Base-by-base conservation (phyloP, 495 filamentous ascomycete genomes). In the Penicillium turbatum region DNA sequence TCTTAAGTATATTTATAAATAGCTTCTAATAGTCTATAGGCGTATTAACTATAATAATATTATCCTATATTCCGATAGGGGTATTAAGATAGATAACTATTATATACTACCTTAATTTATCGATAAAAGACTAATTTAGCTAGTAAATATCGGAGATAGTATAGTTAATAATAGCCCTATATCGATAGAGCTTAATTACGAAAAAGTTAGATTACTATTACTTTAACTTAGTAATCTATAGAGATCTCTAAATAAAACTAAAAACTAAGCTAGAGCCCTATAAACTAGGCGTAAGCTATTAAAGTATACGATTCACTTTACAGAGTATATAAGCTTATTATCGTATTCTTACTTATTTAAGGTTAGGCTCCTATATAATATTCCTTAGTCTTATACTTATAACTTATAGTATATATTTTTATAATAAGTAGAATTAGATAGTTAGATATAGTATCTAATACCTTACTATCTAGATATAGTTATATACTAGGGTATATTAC, bases 111-210 rank as follows among this genome's bases (percentile, higher is more conserved):
- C 7, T 43, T 52, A 16, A 12, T 43, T 27, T 29, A 15, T 35
- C 0, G 6, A 52, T 36, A 2, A 43, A 52, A 34, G 27, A 43
- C 30, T 52, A 9, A 52, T 21, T 7, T 27, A n/a, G 24, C 6
- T 36, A 42, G 49, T 15, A 11, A 52, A 52, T n/a, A 44, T 52
- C 15, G 39, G 49, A 8, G 39, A 52, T 12, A 42, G 38, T 9
- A 43, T 52, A 29, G 7, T 52, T 16, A 1, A 52, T 35, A n/a
- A 43, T 26, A 8, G 21, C 26, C 32, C 17, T 27, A 36, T 12
- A 6, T 35, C 29, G 10, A 43, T 52, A 8, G n/a, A 43, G 32
- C 29, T 43, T 15, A 38, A 52, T 27, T 29, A 29, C 26, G 39
- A 52, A 44, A 49, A 52, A 35, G 30, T 43, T 36, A 12, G 41